Conservation (phyloP, 371 early-diverging fungal species). For the Mortierella sp. region DNA sequence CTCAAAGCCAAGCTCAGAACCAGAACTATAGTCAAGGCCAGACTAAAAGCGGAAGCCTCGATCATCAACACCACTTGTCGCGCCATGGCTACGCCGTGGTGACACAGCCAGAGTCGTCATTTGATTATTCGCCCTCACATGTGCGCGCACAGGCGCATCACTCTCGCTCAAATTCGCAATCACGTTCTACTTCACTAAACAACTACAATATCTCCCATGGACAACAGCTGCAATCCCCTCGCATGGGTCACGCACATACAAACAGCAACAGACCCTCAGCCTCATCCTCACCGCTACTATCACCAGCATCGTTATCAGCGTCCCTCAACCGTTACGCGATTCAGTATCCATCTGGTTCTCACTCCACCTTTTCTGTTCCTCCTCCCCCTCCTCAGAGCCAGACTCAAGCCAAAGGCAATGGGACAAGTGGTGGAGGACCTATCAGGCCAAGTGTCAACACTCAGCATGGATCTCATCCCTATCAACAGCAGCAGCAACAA, state of each 20-base stretch:
- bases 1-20: background rate
- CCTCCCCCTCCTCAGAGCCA: constrained; percentile 7
- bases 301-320: constrained; percentile 2
- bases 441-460: background rate
- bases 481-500: constrained; percentile 4
- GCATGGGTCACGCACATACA: background rate
- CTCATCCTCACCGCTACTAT: background rate
- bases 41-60: background rate
- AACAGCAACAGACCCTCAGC: background rate
- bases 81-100: background rate
- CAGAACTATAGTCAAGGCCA: background rate
- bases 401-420: constrained; percentile 1
- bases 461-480: background rate
- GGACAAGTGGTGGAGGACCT: background rate
- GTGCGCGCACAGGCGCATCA: constrained; percentile 10
- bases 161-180: constrained; percentile 1
- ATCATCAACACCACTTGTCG: background rate
- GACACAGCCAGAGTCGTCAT: constrained; percentile 16
- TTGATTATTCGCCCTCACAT: constrained; percentile 11
- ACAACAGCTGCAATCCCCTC: constrained; percentile 1
- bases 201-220: background rate
- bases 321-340: background rate
- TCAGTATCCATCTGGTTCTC: background rate
- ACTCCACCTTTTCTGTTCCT: constrained; percentile 18
- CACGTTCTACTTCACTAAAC: background rate